Evolutionary conservation across 257 asterid genomes (phyloP).

Genomic region (Solanum pimpinellifolium): DNA sequence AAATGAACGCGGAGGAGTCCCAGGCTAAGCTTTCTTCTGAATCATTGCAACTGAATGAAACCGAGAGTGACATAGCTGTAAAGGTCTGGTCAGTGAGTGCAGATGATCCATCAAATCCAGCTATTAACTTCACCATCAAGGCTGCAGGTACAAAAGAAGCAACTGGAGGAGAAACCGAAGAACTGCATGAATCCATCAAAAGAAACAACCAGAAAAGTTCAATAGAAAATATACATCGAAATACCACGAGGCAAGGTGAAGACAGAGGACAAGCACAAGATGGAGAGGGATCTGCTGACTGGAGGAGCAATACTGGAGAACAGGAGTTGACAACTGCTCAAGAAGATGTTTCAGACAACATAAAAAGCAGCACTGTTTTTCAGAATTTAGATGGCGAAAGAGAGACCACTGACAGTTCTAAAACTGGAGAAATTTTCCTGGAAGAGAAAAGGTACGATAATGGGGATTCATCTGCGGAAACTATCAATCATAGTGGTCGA

Average conservation of each 20-base stretch:
- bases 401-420: not conserved
- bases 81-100: conserved; percentile 17
- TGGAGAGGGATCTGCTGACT: not conserved
- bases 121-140: conserved; percentile 2
- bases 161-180: not conserved
- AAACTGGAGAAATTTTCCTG: not conserved
- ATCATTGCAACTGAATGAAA: conserved; percentile 13
- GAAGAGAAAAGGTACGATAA: not conserved
- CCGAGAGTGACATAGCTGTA: conserved; percentile 23
- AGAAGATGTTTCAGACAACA: not conserved
- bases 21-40: conserved; percentile 21
- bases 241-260: not conserved
- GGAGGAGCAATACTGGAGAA: conserved; percentile 2
- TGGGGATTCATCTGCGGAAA: not conserved
- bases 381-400: not conserved
- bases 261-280: not conserved
- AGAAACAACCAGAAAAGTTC: not conserved
- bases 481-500: conserved; percentile 1
- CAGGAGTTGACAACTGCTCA: not conserved
- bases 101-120: conserved; percentile 16
- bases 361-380: not conserved
- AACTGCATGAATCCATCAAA: not conserved
- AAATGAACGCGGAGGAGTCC: conserved; percentile 5
- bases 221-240: not conserved
- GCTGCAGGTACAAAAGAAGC: not conserved